Percentiles rank a stretch among this genome's conserved stretches.
Evolutionary conservation across 352 stramenopile species (phyloP).

Genomic region (Phytophthora palmivora): DNA sequence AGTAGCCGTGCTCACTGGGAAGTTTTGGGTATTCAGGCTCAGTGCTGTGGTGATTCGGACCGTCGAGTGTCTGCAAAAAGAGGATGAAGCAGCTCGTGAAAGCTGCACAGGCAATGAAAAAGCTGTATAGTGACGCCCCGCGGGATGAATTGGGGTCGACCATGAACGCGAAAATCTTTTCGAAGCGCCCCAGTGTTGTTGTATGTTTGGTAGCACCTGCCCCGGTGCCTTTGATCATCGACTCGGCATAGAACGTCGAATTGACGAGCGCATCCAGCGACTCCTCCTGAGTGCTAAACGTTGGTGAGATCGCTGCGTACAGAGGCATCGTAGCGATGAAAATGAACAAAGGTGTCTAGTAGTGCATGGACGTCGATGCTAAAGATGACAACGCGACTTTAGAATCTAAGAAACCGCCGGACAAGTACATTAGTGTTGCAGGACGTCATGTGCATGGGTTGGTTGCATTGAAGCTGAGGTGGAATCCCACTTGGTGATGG

Average conservation of each 20-base stretch:
- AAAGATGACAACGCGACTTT: slow-evolving; percentile 1
- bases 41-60: slow-evolving; percentile 70
- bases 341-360: too few species aligned
- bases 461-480: slow-evolving; percentile 13
- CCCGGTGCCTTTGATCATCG: slow-evolving; percentile 41
- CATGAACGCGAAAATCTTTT: slow-evolving; percentile 75
- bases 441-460: too few species aligned
- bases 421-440: too few species aligned
- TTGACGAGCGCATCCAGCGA: slow-evolving; percentile 62
- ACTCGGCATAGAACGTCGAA: slow-evolving; percentile 60
- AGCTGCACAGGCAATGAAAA: slow-evolving; percentile 71
- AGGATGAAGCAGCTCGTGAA: slow-evolving; percentile 80
- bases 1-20: slow-evolving; percentile 56
- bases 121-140: slow-evolving; percentile 69
- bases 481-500: slow-evolving; percentile 19
- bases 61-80: slow-evolving; percentile 79
- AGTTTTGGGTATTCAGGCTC: slow-evolving; percentile 72
- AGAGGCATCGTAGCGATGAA: slow-evolving; percentile 48
- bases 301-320: slow-evolving; percentile 67
- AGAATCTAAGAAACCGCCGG: slow-evolving; percentile 25
- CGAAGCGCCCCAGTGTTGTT: slow-evolving; percentile 63
- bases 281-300: slow-evolving; percentile 61
- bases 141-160: slow-evolving; percentile 75
- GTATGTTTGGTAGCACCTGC: slow-evolving; percentile 41
- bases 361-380: too few species aligned